Evolutionary conservation across 495 filamentous ascomycete species (phyloP).

Genomic region (Parathielavia appendiculata): DNA sequence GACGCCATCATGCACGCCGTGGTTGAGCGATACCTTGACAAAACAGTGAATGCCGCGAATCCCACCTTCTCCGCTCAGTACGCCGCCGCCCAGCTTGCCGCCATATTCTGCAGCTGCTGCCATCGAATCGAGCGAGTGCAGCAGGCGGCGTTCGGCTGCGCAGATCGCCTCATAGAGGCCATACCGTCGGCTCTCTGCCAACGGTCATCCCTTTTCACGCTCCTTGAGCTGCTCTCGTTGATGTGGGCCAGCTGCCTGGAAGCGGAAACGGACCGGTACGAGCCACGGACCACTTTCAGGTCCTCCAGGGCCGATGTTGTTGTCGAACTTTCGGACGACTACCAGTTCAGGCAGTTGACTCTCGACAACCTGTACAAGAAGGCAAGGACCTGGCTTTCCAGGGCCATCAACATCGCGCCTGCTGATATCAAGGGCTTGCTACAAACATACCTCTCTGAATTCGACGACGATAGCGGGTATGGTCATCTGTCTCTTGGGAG

Average conservation of each 20-base stretch:
- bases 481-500: slow-evolving; percentile 89
- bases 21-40: slow-evolving; percentile 66
- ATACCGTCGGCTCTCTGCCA: slow-evolving; percentile 90
- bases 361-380: slow-evolving; percentile 69
- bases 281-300: slow-evolving; percentile 71
- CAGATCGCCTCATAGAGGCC: slow-evolving; percentile 74
- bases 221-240: slow-evolving; percentile 83
- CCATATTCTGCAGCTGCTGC: slow-evolving; percentile 81
- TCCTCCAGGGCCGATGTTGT: slow-evolving; percentile 69
- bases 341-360: slow-evolving; percentile 68
- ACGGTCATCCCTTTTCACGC: slow-evolving; percentile 79
- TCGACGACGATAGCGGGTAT: slow-evolving; percentile 78
- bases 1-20: slow-evolving; percentile 69
- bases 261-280: slow-evolving; percentile 88
- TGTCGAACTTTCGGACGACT: slow-evolving; percentile 89
- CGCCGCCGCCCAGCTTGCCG: slow-evolving; percentile 79
- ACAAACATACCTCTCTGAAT: slow-evolving; percentile 92
- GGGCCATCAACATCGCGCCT: slow-evolving; percentile 77
- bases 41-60: slow-evolving; percentile 61
- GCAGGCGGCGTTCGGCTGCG: slow-evolving; percentile 70
- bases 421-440: slow-evolving; percentile 92
- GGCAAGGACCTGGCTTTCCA: slow-evolving; percentile 73
- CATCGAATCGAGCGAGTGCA: slow-evolving; percentile 88
- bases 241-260: slow-evolving; percentile 95
- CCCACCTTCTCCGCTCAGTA: slow-evolving; percentile 76